Percentiles rank a stretch among this genome's conserved stretches.
These are phyloP conservation scores for Lichtheimia ramosa DNA, from an alignment of 371 early-diverging fungal genomes.

Conservation along the genomic window DNA sequence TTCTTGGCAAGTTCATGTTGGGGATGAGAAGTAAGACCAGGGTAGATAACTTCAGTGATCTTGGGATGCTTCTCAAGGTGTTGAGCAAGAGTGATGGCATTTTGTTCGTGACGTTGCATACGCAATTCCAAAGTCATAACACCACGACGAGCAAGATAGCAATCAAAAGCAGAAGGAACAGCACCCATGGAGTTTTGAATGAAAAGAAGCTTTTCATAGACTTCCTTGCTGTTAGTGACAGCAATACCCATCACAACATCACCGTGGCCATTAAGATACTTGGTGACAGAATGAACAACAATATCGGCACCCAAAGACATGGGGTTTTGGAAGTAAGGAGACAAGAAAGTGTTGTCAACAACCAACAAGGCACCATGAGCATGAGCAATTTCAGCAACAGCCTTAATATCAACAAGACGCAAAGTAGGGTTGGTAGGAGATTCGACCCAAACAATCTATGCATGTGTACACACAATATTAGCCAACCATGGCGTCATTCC, in stretches of 20 bases:
- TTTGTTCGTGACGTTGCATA: slow-evolving; percentile 88
- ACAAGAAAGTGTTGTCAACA: slow-evolving; percentile 99
- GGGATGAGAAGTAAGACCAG: slow-evolving; percentile 79
- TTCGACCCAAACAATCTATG: slow-evolving; percentile 88
- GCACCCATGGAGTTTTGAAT: slow-evolving; percentile 96
- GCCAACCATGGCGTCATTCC: background rate
- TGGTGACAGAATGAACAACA: slow-evolving; percentile 98
- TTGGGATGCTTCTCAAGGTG: slow-evolving; percentile 62
- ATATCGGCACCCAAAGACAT: slow-evolving; percentile 92
- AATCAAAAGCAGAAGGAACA: slow-evolving; percentile 97
- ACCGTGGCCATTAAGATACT: slow-evolving; percentile 98
- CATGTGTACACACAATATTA: background rate
- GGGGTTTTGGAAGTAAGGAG: slow-evolving; percentile 95
- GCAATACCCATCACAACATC: slow-evolving; percentile 98
- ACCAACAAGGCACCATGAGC: slow-evolving; percentile 77
- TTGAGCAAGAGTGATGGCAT: slow-evolving; percentile 80
- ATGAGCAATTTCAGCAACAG: slow-evolving; percentile 83
- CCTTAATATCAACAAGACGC: slow-evolving; percentile 89
- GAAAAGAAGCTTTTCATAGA: slow-evolving; percentile 80
- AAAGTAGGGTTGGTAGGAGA: slow-evolving; percentile 97
- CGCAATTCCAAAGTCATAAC: slow-evolving; percentile 94
- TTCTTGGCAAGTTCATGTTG: slow-evolving; percentile 81
- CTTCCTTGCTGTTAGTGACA: slow-evolving; percentile 72
- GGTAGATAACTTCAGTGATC: slow-evolving; percentile 82
- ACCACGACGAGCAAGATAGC: slow-evolving; percentile 93